phyloP scores from a whole-genome alignment of 176 grass and related monocot species.

The Carex parvula region DNA sequence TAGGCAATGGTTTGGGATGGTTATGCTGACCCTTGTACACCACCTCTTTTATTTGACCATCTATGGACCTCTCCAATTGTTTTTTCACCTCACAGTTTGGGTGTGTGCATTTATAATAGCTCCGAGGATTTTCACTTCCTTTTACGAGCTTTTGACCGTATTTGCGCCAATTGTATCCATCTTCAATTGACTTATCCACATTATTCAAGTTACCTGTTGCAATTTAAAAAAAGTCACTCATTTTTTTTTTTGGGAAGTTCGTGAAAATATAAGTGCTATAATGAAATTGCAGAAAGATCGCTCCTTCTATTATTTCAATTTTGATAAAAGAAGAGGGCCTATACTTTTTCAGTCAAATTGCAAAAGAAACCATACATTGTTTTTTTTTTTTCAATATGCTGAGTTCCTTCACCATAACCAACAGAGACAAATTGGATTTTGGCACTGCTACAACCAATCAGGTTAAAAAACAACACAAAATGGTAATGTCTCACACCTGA shows the following conservation, averaged over 20 bases:
- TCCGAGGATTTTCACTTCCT: slow-evolving; percentile 95
- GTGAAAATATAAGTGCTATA: background rate
- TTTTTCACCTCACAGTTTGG: slow-evolving; percentile 97
- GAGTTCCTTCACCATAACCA: background rate
- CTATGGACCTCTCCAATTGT: slow-evolving; percentile 75
- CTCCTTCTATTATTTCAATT: background rate
- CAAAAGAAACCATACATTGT: background rate
- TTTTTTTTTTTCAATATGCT: background rate
- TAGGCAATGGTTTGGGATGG: slow-evolving; percentile 85
- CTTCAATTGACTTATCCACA: slow-evolving; percentile 66
- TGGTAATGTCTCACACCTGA: background rate
- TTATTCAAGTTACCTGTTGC: slow-evolving; percentile 10
- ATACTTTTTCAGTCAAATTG: background rate
- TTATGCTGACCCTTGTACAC: slow-evolving; percentile 86
- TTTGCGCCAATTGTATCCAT: slow-evolving; percentile 94
- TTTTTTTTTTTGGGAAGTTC: slow-evolving; percentile 24
- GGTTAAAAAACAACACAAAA: background rate
- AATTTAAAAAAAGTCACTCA: background rate
- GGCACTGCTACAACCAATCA: background rate
- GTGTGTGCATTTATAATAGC: slow-evolving; percentile 99
- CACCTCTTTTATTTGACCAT: slow-evolving; percentile 89
- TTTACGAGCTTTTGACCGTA: slow-evolving; percentile 98
- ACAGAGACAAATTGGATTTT: background rate
- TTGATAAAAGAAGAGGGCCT: background rate
- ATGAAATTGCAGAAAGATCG: background rate